Evolutionary conservation across 2,329 filamentous ascomycete species (phyloP).

Genomic region (Scopulariopsis brevicaulis): DNA sequence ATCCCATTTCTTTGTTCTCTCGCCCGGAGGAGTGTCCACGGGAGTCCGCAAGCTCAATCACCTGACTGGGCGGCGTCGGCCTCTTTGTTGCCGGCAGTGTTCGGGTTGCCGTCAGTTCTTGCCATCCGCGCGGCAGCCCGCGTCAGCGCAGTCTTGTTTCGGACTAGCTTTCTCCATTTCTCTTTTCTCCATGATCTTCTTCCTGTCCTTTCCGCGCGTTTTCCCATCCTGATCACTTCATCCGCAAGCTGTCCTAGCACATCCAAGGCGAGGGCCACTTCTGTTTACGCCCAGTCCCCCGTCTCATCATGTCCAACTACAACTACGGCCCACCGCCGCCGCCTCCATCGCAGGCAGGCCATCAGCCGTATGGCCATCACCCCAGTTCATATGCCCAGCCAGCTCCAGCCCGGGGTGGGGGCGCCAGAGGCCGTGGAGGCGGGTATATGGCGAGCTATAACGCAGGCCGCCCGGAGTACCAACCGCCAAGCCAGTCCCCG

Average conservation of each 20-base stretch:
- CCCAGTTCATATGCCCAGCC: slow-evolving; percentile 5
- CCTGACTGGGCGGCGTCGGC: not conserved
- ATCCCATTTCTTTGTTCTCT: not conserved
- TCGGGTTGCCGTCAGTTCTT: not conserved
- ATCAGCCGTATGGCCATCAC: slow-evolving; percentile 26
- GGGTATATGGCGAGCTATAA: slow-evolving; percentile 21
- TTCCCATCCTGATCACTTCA: not conserved
- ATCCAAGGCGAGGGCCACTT: not conserved
- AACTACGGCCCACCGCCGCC: slow-evolving; percentile 43
- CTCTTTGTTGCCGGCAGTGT: not conserved
- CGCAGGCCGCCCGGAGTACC: slow-evolving; percentile 7
- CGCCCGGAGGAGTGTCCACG: not conserved
- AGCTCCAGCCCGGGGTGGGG: slow-evolving; percentile 13
- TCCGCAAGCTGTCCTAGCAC: not conserved
- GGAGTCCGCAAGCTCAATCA: not conserved
- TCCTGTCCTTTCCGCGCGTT: not conserved
- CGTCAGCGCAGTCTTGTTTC: not conserved
- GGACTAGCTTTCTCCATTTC: not conserved
- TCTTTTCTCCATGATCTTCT: not conserved
- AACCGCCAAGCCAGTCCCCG: slow-evolving; percentile 11
- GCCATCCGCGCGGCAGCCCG: slow-evolving; percentile 1
- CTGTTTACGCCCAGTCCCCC: not conserved
- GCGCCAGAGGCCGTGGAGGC: slow-evolving; percentile 21
- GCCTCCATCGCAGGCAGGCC: slow-evolving; percentile 22
- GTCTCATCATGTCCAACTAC: slow-evolving; percentile 31